phyloP scores from a whole-genome alignment of 2,329 filamentous ascomycete species.

The Alternaria hordeiaustralica region DNA sequence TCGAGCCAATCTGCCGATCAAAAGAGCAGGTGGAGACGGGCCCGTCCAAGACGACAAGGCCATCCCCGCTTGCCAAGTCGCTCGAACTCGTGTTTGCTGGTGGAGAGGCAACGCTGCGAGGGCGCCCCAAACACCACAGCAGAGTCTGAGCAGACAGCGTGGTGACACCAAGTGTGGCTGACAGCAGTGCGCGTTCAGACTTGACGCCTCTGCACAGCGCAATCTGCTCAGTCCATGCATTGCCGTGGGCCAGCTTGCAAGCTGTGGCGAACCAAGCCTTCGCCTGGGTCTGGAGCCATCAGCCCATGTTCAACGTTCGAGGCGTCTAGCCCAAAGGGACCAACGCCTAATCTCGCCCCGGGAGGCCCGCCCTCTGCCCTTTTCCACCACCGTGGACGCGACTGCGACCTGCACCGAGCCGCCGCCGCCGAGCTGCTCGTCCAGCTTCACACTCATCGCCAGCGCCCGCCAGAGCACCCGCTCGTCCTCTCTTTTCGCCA shows the following conservation, averaged over 20 bases:
- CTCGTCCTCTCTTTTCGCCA: slow-evolving; percentile 35
- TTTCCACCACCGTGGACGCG: slow-evolving; percentile 16
- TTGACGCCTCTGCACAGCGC: background rate
- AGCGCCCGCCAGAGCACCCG: slow-evolving; percentile 14
- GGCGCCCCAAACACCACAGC: background rate
- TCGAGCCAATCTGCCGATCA: background rate
- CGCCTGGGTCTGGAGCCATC: background rate
- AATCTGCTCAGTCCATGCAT: background rate
- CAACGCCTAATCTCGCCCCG: slow-evolving; percentile 22
- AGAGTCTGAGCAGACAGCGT: background rate
- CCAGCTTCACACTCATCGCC: slow-evolving; percentile 10
- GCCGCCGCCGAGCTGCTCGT: slow-evolving; percentile 4
- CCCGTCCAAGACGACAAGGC: slow-evolving; percentile 4
- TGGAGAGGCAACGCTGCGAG: background rate
- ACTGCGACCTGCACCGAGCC: slow-evolving; percentile 11
- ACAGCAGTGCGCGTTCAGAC: background rate
- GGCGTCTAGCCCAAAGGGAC: slow-evolving; percentile 16
- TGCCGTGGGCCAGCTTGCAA: background rate
- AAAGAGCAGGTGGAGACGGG: background rate
- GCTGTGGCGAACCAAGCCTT: slow-evolving; percentile 5
- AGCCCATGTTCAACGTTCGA: slow-evolving; percentile 11
- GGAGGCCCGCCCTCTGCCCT: slow-evolving; percentile 15
- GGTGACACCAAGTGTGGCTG: background rate
- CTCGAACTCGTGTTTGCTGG: background rate
- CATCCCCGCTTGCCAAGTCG: slow-evolving; percentile 12